Percentiles rank a stretch among this genome's conserved stretches.
Conservation (phyloP, 1,139 yeast genomes). For the Hyphopichia burtonii region DNA sequence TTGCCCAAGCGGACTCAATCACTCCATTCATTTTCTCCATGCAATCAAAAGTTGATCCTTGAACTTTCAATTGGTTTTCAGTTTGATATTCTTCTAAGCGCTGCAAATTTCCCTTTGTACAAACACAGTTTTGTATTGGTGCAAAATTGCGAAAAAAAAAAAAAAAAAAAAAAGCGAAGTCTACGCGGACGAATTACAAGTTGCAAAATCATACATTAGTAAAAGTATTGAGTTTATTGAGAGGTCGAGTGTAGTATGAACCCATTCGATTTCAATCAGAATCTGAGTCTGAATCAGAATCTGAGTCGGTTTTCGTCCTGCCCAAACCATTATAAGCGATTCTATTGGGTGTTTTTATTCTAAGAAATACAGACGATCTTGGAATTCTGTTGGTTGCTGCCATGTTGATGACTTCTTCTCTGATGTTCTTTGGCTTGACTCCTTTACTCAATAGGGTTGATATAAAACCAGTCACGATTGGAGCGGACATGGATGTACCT, state of each 20-base stretch:
- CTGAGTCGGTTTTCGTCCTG: constrained; percentile 4
- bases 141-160: too few relatives aligned
- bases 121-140: too few relatives aligned
- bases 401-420: constrained; percentile 33
- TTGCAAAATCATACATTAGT: neutral
- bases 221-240: too few relatives aligned
- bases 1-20: neutral
- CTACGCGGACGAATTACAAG: too few relatives aligned
- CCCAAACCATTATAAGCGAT: constrained; percentile 36
- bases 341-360: constrained; percentile 37
- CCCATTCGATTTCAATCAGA: constrained; percentile 7
- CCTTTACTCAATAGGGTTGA: constrained; percentile 67
- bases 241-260: too few relatives aligned
- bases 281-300: constrained; percentile 13
- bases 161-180: neutral
- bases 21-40: neutral
- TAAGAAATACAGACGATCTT: constrained; percentile 25
- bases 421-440: constrained; percentile 39
- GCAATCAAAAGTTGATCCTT: too few relatives aligned
- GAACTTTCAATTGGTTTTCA: too few relatives aligned
- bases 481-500: constrained; percentile 91
- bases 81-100: neutral
- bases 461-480: constrained; percentile 71
- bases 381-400: constrained; percentile 34
- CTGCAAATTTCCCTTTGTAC: too few relatives aligned